A percentile compares a stretch with the other conserved stretches of the same genome.
Evolutionary conservation across 1,139 yeast species (phyloP).

Genomic region (Kluyveromyces marxianus): DNA sequence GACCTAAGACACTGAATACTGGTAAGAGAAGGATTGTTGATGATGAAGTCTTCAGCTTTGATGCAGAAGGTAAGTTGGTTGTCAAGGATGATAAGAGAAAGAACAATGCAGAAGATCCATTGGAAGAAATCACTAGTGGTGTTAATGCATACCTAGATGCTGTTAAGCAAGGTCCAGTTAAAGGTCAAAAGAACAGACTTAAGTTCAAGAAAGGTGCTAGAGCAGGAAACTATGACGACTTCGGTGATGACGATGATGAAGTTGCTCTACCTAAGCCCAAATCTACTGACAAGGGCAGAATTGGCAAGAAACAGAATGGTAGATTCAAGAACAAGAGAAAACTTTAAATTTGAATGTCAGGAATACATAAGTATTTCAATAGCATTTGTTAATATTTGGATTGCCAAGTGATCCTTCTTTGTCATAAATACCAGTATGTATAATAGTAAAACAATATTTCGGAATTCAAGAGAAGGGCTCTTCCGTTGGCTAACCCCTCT

Average conservation of each 20-base stretch:
- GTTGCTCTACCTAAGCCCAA: conserved; percentile 14
- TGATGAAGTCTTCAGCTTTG: conserved; percentile 47
- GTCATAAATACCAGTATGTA: neutral
- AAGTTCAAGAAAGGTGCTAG: conserved; percentile 66
- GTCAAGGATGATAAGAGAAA: conserved; percentile 34
- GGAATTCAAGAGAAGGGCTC: no score
- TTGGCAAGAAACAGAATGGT: conserved; percentile 23
- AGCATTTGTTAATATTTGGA: no score
- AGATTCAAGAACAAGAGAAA: conserved; percentile 29
- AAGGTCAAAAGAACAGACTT: conserved; percentile 87
- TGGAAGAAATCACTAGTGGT: conserved; percentile 43
- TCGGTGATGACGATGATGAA: conserved; percentile 42
- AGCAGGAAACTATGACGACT: conserved; percentile 46
- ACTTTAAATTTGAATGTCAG: conserved; percentile 14
- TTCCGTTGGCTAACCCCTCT: no score
- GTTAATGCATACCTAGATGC: conserved; percentile 92
- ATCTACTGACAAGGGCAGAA: conserved; percentile 16
- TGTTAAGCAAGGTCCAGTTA: conserved; percentile 81
- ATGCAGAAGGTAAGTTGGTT: conserved; percentile 50
- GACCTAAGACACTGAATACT: conserved; percentile 53
- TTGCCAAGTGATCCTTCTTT: conserved; percentile 1
- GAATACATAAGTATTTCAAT: no score
- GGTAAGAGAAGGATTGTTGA: conserved; percentile 39
- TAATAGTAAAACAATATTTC: neutral
- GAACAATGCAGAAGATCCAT: conserved; percentile 43